Base-by-base conservation (phyloP, 805 yeast genomes). In the Lachancea kluyveri region DNA sequence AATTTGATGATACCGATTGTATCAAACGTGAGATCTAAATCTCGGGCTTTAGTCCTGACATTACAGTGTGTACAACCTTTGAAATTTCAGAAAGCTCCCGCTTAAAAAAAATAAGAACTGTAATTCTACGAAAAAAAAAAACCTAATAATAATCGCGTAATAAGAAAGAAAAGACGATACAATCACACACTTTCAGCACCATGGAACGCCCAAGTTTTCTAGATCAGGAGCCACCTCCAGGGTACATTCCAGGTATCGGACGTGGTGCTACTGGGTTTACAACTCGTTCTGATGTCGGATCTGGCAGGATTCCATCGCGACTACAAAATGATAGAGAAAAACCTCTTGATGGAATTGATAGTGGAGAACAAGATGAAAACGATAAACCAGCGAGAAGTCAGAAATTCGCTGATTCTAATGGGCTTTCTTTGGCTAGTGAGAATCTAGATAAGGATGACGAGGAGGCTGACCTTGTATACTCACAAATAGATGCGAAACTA, bases 231-330 rank as follows among this genome's bases (percentile, higher is more conserved):
- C 80, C 97, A 1, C 98, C 98, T 0, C 72, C 80, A 2, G 94
- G 94, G 5, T 90, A 90, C 52, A 72, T 87, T 24, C 81, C 97
- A 3, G 98, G 98, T 16, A 59, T 87, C 6, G 97, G 96, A 0
- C 67, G 98, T 51, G 98, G 98, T 17, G 97, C 96, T 2, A 73
- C 84, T 1, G 97, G 96, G 4, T 88, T 92, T 57, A 77, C 88
- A 0, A 86, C 95, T 0, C 71, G 86, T 37, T 85, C 92, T 1
- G 94, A 81, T 40, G 39, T 52, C 44, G 40, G 35, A 4, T 31
- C 36, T 12, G 32, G 30, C 7, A 37, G 28, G 21, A 22, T 21
- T 5, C 40, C 40, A 9, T 31, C 29, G 9, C 28, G 40, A 27
- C 20, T 29, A 10, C 17, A 28, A 13, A 54, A 45, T n/a, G 62